Evolutionary conservation across 768 basidiomycete species (phyloP), one percentile per base, ranked within the genome.

Genomic region (Pleurotus giganteus): DNA sequence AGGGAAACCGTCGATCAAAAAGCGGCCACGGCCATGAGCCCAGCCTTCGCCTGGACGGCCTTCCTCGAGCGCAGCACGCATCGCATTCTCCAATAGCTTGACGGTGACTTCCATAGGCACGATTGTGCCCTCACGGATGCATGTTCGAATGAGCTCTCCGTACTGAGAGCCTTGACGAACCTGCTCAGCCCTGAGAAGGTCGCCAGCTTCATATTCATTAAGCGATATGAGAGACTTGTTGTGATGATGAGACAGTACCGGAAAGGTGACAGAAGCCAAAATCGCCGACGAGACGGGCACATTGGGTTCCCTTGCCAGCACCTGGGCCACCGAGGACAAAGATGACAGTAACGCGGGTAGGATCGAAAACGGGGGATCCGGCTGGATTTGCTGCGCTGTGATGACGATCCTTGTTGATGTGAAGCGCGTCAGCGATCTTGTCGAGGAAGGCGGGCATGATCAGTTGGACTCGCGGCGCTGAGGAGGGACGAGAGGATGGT

Each of bases 241-340:
- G 58, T 43, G 36, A 37, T 26, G 52, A 21, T 43, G 41, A 44
- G 53, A 62, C 76, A 61, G 34, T 61, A 94, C 94, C 94, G 41
- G 94, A 97, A 42, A 99, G 83, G 74, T 99, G 97, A 62, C 84
- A 88, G 69, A 98, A 98, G 52, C 81, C 79, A 65, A 89, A 95
- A 52, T 91, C 88, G 43, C 85, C 62, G 12, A 98, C 95, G 47
- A 98, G 86, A 51, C 75, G 80, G 23, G 77, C 81, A 66, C 94
- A 98, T 69, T 98, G 97, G 0, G 97, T 98, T 42, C 97, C 97
- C 69, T 98, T 98, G 88, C 95, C 95, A 63, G 94, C 94, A 47
- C 97, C 97, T 17, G 97, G 97, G 0, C 97, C 97, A 32, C 97
- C 97, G 12, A 99, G 86, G 23, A 98, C 95, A 65, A 91, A 99